Evolutionary conservation across 179 eudicot species (phyloP).

Genomic region (Spergularia azorica): DNA sequence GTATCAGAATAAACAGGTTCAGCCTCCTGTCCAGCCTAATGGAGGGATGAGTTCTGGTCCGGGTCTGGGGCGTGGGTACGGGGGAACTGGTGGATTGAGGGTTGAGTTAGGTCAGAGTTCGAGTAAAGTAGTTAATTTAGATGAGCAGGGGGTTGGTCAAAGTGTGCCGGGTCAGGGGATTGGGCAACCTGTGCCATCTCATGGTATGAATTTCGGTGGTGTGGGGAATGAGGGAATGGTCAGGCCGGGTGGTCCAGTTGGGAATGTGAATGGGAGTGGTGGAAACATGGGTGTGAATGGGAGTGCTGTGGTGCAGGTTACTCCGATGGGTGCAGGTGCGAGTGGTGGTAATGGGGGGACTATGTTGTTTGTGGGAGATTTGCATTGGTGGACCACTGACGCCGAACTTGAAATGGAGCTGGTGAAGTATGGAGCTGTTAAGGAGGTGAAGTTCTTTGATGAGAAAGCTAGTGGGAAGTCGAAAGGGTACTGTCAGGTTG

Average conservation of each 20-base stretch:
- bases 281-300: constrained; percentile 41
- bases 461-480: constrained; percentile 95
- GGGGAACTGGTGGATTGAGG: constrained; percentile 50
- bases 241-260: constrained; percentile 51
- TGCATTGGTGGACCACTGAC: constrained; percentile 99
- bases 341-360: constrained; percentile 48
- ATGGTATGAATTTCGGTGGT: constrained; percentile 38
- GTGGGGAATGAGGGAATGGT: constrained; percentile 43
- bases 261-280: constrained; percentile 43
- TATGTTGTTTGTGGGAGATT: constrained; percentile 74
- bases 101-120: constrained; percentile 55
- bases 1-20: constrained; percentile 49
- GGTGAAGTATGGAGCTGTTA: constrained; percentile 73
- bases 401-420: constrained; percentile 72
- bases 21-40: constrained; percentile 28
- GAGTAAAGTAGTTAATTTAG: constrained; percentile 47
- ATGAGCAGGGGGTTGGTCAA: constrained; percentile 35
- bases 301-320: constrained; percentile 25
- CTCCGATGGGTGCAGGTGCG: constrained; percentile 35
- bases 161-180: constrained; percentile 36
- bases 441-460: constrained; percentile 84
- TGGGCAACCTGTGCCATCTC: constrained; percentile 41
- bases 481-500: constrained; percentile 90
- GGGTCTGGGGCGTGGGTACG: constrained; percentile 32
- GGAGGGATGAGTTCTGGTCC: constrained; percentile 35